Percentiles rank a stretch among this genome's conserved stretches.
Conservation (phyloP, 2,329 filamentous ascomycete genomes). For the Pseudopyricularia javanii region DNA sequence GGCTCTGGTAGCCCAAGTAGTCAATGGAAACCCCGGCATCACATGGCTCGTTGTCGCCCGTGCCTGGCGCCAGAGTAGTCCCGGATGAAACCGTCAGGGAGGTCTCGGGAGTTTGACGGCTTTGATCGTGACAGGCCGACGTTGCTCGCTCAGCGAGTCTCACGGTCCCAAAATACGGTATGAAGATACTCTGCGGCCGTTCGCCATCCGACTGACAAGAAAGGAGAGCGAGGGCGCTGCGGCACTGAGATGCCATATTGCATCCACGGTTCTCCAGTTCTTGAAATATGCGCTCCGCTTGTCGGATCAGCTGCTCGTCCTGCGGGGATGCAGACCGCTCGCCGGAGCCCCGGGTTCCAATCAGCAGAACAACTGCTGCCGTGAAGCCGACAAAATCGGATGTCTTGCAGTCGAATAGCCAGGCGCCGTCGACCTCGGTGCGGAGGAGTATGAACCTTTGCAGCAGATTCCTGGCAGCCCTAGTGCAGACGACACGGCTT, state of each 20-base stretch:
- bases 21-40: too few species aligned
- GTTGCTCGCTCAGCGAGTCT: too few species aligned
- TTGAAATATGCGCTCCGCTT: not conserved
- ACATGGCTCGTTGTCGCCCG: too few species aligned
- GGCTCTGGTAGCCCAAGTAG: too few species aligned
- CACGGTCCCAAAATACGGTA: not conserved
- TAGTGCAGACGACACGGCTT: too few species aligned
- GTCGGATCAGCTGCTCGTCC: not conserved
- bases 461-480: too few species aligned
- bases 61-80: too few species aligned
- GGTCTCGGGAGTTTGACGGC: too few species aligned
- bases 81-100: too few species aligned
- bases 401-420: not conserved
- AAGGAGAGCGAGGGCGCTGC: not conserved
- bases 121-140: too few species aligned
- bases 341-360: not conserved
- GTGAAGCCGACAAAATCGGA: not conserved
- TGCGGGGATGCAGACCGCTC: not conserved
- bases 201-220: not conserved
- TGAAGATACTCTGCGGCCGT: not conserved
- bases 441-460: too few species aligned
- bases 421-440: too few species aligned
- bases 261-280: not conserved
- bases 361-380: not conserved
- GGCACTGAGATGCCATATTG: not conserved